A percentile compares a stretch with the other conserved stretches of the same genome.
Conservation (phyloP, 768 basidiomycete species). For the Suillus subluteus region DNA sequence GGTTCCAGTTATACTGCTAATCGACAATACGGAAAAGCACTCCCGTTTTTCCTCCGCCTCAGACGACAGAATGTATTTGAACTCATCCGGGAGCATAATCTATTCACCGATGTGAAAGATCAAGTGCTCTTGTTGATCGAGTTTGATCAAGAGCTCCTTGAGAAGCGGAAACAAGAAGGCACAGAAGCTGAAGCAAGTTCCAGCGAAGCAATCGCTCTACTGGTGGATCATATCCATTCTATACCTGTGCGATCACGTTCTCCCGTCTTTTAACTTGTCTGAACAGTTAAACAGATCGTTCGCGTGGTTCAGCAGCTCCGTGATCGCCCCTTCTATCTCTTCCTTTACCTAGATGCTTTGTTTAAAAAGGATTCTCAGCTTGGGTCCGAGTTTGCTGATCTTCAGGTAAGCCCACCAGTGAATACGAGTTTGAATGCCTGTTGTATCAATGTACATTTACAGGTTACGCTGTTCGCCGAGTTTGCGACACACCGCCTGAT, state of each 20-base stretch:
- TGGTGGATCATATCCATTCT: conserved; percentile 94
- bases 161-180: conserved; percentile 51
- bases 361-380: conserved; percentile 85
- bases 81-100: conserved; percentile 89
- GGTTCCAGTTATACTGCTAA: conserved; percentile 75
- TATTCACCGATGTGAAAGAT: conserved; percentile 94
- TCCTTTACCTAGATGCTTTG: conserved; percentile 90
- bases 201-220: conserved; percentile 81
- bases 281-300: conserved; percentile 58
- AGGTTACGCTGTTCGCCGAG: conserved; percentile 93
- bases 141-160: conserved; percentile 88
- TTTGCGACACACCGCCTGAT: conserved; percentile 79
- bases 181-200: conserved; percentile 44
- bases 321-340: conserved; percentile 77
- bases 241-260: conserved; percentile 71
- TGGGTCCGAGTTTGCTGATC: conserved; percentile 80
- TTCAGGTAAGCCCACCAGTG: conserved; percentile 55
- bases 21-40: conserved; percentile 91
- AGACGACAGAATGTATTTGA: conserved; percentile 91
- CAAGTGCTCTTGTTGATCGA: conserved; percentile 92
- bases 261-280: neutral
- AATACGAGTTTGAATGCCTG: neutral
- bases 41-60: conserved; percentile 87
- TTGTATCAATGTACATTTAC: conserved; percentile 2
- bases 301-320: conserved; percentile 89